Conservation (phyloP, 129 eudicot species). For the Silybum marianum region DNA sequence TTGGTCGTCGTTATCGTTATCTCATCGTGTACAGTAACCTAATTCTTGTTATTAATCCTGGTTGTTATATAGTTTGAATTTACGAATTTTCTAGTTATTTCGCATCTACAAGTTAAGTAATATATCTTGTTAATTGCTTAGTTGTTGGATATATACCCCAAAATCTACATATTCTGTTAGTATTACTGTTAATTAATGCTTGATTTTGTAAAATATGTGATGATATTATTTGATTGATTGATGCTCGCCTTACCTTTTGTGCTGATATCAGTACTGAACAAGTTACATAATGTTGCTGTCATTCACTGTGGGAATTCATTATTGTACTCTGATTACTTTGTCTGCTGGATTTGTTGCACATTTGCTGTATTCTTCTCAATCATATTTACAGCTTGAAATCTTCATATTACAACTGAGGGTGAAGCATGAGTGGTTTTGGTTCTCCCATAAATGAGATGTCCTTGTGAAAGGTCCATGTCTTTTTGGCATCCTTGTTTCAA, state of each 20-base stretch:
- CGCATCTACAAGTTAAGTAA: conserved; percentile 7
- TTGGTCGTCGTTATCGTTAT: neutral
- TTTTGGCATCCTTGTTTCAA: conserved; percentile 1
- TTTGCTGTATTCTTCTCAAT: neutral
- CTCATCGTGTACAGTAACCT: conserved; percentile 31
- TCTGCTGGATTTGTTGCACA: neutral
- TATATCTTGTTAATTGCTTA: neutral
- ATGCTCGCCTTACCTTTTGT: neutral
- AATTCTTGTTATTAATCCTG: conserved; percentile 24
- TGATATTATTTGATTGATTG: conserved; percentile 8
- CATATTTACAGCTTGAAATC: neutral
- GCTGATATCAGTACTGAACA: neutral
- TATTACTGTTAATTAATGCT: conserved; percentile 2
- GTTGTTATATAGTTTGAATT: conserved; percentile 16
- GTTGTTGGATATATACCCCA: conserved; percentile 1
- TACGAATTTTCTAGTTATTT: neutral
- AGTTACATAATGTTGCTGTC: neutral
- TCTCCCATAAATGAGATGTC: neutral
- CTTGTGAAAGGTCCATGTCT: neutral
- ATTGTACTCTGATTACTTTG: neutral
- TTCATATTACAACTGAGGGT: neutral
- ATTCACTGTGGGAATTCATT: neutral
- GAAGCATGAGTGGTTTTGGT: conserved; percentile 18
- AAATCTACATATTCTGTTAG: neutral
- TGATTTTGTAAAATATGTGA: neutral